Evolutionary conservation across 2,329 filamentous ascomycete genomes (phyloP), one percentile per base, ranked within the genome.

Genomic region (Trichoderma polysporum): DNA sequence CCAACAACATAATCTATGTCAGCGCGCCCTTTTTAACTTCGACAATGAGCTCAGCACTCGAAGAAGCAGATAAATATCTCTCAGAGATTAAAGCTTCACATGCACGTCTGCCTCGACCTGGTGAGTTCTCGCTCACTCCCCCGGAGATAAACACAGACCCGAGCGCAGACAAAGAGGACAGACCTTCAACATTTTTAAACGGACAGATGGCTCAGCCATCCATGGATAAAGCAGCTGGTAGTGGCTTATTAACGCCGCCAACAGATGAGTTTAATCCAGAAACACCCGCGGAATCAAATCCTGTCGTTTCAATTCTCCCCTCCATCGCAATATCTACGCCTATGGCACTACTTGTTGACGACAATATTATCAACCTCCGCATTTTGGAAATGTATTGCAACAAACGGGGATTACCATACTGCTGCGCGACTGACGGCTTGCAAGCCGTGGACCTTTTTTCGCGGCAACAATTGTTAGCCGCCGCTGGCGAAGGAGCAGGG

Each of bases 311-410:
- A 31, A 45, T 45, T 13, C 56, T 25, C 56, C 9, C 56, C 10
- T 27, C 56, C 3, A 37, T 45, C 56, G 29, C 37, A n/a, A 45
- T 15, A 17, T 58, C 56, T n/a, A 45, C 17, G n/a, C 56, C 54
- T 29, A 45, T 33, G 37, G 54, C 54, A 31, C 54, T 58, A 1
- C 35, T 58, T 7, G 54, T 58, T 58, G 35, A 58, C 25, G 54
- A 58, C 17, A 58, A 58, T 31, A 29, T 45, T 22, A 58, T 58
- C 37, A 58, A 58, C 27, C 54, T 58, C 37, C 54, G 54, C 15
- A 58, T 45, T 22, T 31, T 58, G 9, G 35, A 58, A 9, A 58
- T 58, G 54, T 58, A 58, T 9, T 58, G 54, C 54, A 58, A 35
- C 35, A 58, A 58, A 58, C 54, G 54, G n/a, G 54, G 37, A 31